Evolutionary conservation across 2,329 filamentous ascomycete species (phyloP).

Genomic region (Pestalotiopsis sp.): DNA sequence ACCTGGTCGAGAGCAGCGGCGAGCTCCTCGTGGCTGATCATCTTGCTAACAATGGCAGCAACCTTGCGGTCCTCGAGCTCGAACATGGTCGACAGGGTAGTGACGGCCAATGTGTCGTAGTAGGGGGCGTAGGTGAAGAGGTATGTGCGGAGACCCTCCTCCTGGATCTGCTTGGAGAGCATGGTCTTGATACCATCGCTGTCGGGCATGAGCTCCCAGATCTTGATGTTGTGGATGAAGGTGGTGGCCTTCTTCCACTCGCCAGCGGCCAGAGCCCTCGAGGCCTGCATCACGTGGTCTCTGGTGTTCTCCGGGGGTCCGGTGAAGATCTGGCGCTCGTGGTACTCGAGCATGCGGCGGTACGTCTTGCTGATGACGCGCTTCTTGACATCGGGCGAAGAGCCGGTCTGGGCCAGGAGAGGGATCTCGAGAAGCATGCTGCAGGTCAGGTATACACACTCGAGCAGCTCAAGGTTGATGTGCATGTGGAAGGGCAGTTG

Average conservation of each 20-base stretch:
- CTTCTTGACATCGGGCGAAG: constrained; percentile 95
- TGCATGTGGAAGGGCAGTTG: constrained; percentile 99
- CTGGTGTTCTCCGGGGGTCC: constrained; percentile 98
- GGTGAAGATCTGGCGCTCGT: constrained; percentile 98
- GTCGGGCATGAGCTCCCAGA: constrained; percentile 97
- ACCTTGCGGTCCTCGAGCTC: constrained; percentile 91
- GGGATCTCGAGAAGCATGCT: constrained; percentile 99
- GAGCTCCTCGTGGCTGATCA: constrained; percentile 99
- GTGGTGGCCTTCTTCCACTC: constrained; percentile 97
- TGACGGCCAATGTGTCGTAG: constrained; percentile 93
- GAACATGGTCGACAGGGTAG: constrained; percentile 90
- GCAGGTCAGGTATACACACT: constrained; percentile 98
- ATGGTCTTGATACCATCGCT: constrained; percentile 93
- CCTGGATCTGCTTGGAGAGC: constrained; percentile 97
- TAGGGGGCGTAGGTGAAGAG: constrained; percentile 99
- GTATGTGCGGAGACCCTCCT: constrained; percentile 96
- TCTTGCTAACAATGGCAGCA: constrained; percentile 93
- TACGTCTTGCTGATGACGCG: constrained; percentile 99
- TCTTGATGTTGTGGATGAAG: constrained; percentile 98
- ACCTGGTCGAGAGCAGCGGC: constrained; percentile 96
- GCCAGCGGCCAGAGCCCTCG: constrained; percentile 92
- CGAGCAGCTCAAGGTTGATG: constrained; percentile 97
- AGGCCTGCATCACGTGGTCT: constrained; percentile 99
- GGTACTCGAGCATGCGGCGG: constrained; percentile 98
- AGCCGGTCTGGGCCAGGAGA: constrained; percentile 93